phyloP scores from a whole-genome alignment of 176 grass and related monocot species.

The barley (Hordeum vulgare) region DNA sequence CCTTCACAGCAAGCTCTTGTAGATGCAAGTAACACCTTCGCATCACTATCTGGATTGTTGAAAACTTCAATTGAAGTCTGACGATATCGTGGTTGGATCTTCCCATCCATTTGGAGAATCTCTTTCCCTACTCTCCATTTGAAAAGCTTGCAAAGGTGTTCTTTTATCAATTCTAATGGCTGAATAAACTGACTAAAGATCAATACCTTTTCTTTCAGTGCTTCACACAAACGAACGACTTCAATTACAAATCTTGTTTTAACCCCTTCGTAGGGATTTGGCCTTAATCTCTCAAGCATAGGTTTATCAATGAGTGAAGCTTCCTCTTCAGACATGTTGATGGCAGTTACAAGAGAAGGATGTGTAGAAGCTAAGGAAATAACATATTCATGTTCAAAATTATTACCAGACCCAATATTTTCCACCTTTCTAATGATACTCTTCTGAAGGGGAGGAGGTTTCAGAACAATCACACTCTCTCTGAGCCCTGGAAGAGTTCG shows the following conservation, averaged over 20 bases:
- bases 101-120: constrained; percentile 77
- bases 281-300: constrained; percentile 50
- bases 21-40: constrained; percentile 82
- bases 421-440: constrained; percentile 79
- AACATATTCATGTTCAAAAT: constrained; percentile 76
- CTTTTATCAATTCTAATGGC: constrained; percentile 67
- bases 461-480: constrained; percentile 62
- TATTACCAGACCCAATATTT: constrained; percentile 56
- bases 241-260: constrained; percentile 92
- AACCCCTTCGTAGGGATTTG: constrained; percentile 61
- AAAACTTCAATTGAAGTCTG: constrained; percentile 79
- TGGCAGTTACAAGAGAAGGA: constrained; percentile 60
- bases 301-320: constrained; percentile 49
- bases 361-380: constrained; percentile 72
- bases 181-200: constrained; percentile 93
- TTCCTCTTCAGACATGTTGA: constrained; percentile 72
- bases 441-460: constrained; percentile 53
- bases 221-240: constrained; percentile 71
- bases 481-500: constrained; percentile 73
- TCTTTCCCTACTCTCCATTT: constrained; percentile 83
- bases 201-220: constrained; percentile 73
- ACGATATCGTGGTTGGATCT: constrained; percentile 56
- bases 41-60: constrained; percentile 66
- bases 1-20: constrained; percentile 95
- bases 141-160: constrained; percentile 57